phyloP scores from a whole-genome alignment of 2,329 filamentous ascomycete species.

The Nectriaceae sp. region DNA sequence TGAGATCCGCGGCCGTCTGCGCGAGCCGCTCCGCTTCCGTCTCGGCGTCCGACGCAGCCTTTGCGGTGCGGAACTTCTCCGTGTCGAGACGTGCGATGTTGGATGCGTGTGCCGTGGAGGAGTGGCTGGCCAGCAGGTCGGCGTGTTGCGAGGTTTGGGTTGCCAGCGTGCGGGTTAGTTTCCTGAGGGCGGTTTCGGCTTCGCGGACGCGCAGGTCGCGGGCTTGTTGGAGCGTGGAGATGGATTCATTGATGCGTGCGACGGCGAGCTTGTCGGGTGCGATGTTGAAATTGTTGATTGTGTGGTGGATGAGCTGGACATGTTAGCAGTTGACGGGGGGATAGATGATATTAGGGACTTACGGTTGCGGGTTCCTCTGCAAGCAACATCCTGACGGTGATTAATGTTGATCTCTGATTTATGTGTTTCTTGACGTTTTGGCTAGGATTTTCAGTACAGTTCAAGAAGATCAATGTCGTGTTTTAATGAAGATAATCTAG shows the following conservation, averaged over 20 bases:
- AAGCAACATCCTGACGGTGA: constrained; percentile 73
- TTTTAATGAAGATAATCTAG: background rate
- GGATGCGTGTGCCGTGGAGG: constrained; percentile 76
- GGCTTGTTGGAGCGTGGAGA: constrained; percentile 80
- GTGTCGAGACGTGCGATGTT: constrained; percentile 88
- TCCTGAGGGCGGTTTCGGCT: constrained; percentile 66
- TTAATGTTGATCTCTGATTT: background rate
- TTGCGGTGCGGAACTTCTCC: constrained; percentile 92
- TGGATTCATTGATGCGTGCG: constrained; percentile 79
- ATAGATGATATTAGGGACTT: constrained; percentile 34
- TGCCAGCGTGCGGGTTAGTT: constrained; percentile 74
- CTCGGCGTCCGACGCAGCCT: constrained; percentile 84
- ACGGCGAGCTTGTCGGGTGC: constrained; percentile 83
- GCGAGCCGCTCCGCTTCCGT: constrained; percentile 93
- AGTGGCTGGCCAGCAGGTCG: constrained; percentile 74
- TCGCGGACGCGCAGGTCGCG: constrained; percentile 77
- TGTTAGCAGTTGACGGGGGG: too few relatives aligned
- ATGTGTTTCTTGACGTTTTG: background rate
- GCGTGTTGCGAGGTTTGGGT: constrained; percentile 75
- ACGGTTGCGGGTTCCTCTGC: constrained; percentile 90
- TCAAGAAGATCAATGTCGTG: background rate
- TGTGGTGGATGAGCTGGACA: constrained; percentile 85
- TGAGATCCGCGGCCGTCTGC: constrained; percentile 73
- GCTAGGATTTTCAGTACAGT: background rate
- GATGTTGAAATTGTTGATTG: constrained; percentile 94